Evolutionary conservation across 106 monocot species (phyloP), one percentile per base, ranked within the genome.

Genomic region (Alisma plantagoaquatica): DNA sequence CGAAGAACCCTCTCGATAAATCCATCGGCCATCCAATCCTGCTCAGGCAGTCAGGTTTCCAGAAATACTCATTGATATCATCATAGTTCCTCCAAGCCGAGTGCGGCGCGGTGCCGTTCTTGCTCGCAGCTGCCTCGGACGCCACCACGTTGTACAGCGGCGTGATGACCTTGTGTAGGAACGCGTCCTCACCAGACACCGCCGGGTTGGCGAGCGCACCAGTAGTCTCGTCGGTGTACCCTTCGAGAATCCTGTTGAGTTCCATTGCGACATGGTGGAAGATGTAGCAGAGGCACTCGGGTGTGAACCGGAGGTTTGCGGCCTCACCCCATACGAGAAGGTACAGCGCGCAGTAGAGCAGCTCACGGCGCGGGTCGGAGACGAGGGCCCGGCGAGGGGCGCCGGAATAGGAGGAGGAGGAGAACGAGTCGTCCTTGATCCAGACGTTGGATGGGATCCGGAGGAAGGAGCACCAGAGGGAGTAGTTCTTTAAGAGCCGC

Each of bases 251-350:
- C 23, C 77, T 70, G 65, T 91, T 77, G 32, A 91, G 70, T 26
- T 91, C 91, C 66, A 76, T 61, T 23, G 91, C 91, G 80, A 84
- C 77, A 51, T 81, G 66, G 57, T 91, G 91, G 46, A 74, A 91
- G 41, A 91, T 77, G 71, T 91, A 91, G 56, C 68, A 80, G 46
- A 91, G 74, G 59, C 91, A 91, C 63, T 91, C 91, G 0, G 91
- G 91, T 21, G 81, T 44, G 42, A 91, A 91, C 8, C 91, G 59
- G 38, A 91, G 69, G 54, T 91, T 91, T 11, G 80, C 91, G 16
- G 91, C 84, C 67, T 91, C 91, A 16, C 91, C 91, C 91, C 91
- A 91, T 3, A 80, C 61, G 54, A 91, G 77, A 28, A 91, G 80
- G 63, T 68, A 84, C 53, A 91, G 80, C 2, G 84, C 70, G 25